These are phyloP conservation scores for Solanum paucissectum DNA, from an alignment of 257 asterid species.

Conservation along the genomic window DNA sequence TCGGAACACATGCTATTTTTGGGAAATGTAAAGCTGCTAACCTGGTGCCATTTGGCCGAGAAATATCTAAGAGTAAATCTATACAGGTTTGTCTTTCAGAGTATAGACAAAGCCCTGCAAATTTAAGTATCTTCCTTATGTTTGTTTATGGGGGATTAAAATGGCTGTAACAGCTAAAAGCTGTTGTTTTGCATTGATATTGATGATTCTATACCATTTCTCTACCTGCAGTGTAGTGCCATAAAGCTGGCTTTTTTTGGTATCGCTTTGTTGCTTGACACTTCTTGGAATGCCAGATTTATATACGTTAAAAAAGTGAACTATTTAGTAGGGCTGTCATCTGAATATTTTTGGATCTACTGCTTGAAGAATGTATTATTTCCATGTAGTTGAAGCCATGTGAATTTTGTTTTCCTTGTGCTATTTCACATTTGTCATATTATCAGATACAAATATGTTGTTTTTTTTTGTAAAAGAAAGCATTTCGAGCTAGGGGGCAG, in stretches of 20 bases:
- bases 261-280: neutral
- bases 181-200: neutral
- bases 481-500: neutral
- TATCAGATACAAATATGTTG: neutral
- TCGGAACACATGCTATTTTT: neutral
- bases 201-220: neutral
- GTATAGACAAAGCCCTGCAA: neutral
- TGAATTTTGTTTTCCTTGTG: neutral
- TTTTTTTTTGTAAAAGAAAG: neutral
- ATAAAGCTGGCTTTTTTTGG: neutral
- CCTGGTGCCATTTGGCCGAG: neutral
- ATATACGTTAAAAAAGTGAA: neutral
- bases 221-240: neutral
- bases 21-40: neutral
- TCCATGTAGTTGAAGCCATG: neutral
- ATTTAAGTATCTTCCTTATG: neutral
- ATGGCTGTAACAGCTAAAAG: neutral
- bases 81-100: neutral
- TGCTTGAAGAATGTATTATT: neutral
- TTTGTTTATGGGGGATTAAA: neutral
- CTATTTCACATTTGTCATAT: neutral
- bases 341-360: neutral
- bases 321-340: neutral
- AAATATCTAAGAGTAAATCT: neutral
- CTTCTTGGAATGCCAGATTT: neutral